Conservation (phyloP, 2,329 filamentous ascomycete species). For the Phyllosticta citribraziliensis region DNA sequence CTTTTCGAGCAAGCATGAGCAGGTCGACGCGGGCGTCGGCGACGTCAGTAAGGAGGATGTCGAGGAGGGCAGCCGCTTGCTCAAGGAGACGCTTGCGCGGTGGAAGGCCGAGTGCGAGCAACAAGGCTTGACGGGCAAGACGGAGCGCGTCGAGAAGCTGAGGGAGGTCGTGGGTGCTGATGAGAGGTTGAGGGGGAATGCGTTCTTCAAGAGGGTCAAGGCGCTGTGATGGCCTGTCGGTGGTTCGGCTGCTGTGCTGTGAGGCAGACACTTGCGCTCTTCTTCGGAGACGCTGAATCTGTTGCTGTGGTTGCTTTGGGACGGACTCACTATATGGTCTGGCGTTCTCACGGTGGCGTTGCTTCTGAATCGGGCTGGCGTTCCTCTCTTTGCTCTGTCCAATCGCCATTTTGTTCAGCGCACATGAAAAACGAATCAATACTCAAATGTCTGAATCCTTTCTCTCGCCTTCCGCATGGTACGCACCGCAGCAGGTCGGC, state of each 20-base stretch:
- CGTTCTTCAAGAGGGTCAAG: slow-evolving; percentile 57
- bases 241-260: background rate
- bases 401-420: too few species aligned
- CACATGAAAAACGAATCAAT: too few species aligned
- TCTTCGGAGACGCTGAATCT: too few species aligned
- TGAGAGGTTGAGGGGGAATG: slow-evolving; percentile 44
- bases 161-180: slow-evolving; percentile 57
- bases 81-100: slow-evolving; percentile 71
- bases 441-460: too few species aligned
- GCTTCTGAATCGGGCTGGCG: too few species aligned
- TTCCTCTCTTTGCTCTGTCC: too few species aligned
- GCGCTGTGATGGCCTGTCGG: slow-evolving; percentile 27
- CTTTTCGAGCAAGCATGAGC: slow-evolving; percentile 71
- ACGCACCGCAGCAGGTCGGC: too few species aligned
- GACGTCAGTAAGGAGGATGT: slow-evolving; percentile 67
- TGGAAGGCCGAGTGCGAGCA: slow-evolving; percentile 75
- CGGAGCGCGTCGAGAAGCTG: slow-evolving; percentile 70
- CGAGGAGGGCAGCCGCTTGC: slow-evolving; percentile 72
- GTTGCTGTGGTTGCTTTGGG: too few species aligned
- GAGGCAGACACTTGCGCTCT: background rate
- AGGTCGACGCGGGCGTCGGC: slow-evolving; percentile 19
- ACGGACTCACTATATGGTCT: too few species aligned
- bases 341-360: too few species aligned
- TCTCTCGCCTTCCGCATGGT: too few species aligned
- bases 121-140: slow-evolving; percentile 43